phyloP scores from a whole-genome alignment of 345 rosid species.

The Linum tenue region DNA sequence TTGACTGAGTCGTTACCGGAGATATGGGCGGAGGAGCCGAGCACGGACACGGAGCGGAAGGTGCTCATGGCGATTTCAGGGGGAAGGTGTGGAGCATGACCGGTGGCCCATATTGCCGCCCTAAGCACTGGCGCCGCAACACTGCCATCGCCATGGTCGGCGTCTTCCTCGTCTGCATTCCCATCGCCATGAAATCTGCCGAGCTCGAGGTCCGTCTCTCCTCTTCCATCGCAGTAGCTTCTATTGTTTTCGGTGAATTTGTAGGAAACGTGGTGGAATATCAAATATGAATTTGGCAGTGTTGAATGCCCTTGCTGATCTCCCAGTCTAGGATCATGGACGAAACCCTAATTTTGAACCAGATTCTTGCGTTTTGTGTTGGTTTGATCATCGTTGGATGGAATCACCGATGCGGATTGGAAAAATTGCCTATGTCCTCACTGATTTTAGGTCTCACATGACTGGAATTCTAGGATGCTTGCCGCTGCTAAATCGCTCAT shows the following conservation, averaged over 20 bases:
- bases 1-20: neutral
- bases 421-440: too few relatives aligned
- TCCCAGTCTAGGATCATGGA: neutral
- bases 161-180: slow-evolving; percentile 71
- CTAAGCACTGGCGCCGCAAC: slow-evolving; percentile 95
- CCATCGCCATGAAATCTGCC: slow-evolving; percentile 84
- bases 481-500: too few relatives aligned
- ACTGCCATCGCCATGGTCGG: slow-evolving; percentile 95
- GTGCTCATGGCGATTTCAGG: slow-evolving; percentile 67
- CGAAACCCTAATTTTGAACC: neutral
- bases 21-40: slow-evolving; percentile 48
- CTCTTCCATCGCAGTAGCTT: neutral
- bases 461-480: neutral
- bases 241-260: too few relatives aligned
- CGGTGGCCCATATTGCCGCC: slow-evolving; percentile 94
- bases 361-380: neutral
- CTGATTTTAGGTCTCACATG: too few relatives aligned
- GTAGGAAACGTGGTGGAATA: too few relatives aligned
- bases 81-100: slow-evolving; percentile 87
- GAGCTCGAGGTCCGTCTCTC: slow-evolving; percentile 65
- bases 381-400: neutral
- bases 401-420: neutral
- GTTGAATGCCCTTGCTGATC: neutral
- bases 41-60: slow-evolving; percentile 75
- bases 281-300: too few relatives aligned